A percentile compares a stretch with the other conserved stretches of the same genome.
These are phyloP conservation scores for Clausena lansium DNA, from an alignment of 345 rosid genomes.

Conservation along the genomic window DNA sequence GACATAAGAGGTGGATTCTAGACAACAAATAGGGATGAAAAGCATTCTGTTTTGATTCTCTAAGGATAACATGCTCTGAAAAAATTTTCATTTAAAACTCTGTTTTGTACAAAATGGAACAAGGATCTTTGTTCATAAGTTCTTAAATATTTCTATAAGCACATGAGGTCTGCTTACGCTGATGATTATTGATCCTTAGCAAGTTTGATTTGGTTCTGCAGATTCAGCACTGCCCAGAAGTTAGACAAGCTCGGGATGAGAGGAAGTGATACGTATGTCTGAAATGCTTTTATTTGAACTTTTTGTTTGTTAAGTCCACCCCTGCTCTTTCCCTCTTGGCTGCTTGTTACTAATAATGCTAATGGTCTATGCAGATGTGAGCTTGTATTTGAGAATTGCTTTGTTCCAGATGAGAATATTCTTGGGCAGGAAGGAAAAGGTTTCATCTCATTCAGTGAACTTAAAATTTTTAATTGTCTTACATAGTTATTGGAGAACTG, in stretches of 20 bases:
- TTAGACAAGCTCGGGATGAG: conserved; percentile 97
- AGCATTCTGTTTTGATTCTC: neutral
- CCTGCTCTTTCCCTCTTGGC: conserved; percentile 15
- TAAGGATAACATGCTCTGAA: neutral
- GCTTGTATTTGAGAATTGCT: conserved; percentile 91
- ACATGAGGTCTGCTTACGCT: neutral
- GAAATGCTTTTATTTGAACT: conserved; percentile 17
- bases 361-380: conserved; percentile 67
- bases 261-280: conserved; percentile 89
- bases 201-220: conserved; percentile 38
- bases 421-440: conserved; percentile 94
- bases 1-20: neutral
- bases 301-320: conserved; percentile 15
- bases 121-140: neutral
- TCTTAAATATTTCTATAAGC: neutral
- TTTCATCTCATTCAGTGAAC: conserved; percentile 28
- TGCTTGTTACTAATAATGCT: conserved; percentile 25
- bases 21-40: neutral
- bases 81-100: neutral
- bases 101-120: neutral
- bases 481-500: neutral
- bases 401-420: conserved; percentile 84
- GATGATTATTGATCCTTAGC: neutral
- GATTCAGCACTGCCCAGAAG: conserved; percentile 94
- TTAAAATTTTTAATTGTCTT: conserved; percentile 9